Base-by-base conservation (phyloP, 2,329 filamentous ascomycete species). In the Rhinocladiella mackenziei region DNA sequence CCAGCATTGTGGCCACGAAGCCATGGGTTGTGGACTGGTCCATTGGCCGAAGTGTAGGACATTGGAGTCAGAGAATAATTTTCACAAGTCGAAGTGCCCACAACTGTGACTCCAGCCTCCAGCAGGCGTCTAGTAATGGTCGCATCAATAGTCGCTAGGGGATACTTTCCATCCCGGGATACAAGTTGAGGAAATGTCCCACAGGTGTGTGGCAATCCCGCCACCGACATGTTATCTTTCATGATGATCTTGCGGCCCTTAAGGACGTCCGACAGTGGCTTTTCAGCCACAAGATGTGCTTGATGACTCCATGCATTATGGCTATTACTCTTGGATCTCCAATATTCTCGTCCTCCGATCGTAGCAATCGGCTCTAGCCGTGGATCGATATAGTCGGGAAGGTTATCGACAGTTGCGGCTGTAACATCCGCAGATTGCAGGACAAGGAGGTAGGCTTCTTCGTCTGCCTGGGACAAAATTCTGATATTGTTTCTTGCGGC, bases 261-360 rank as follows among this genome's bases (percentile, higher is more conserved):
- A 5, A 67, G 58, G 10, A 59, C 25, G 13, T 34, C 39, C 14
- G 48, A 59, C 11, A 46, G 39, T 3, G 60, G 59, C 30, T 45
- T 45, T 3, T 54, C 43, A 5, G 62, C 55, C n/a, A 48, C 53
- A 9, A 69, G 54, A 2, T 56, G 52, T 15, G 58, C 61, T 28
- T 58, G 59, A 40, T 70, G 63, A 29, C 65, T 65, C 68, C 68
- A 71, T n/a, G 62, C 68, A 54, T 70, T 71, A 15, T 70, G 45
- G 9, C 63, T 64, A 45, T 71, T 69, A 3, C 64, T 59, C n/a
- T 38, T 40, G 25, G 62, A 54, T 45, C 45, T 44, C 39, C 42
- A 49, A 41, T 56, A 60, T 29, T 39, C 18, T 48, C 48, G 29
- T 35, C 48, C 50, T 4, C 43, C 44, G 8, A 39, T n/a, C 4